Evolutionary conservation across 1,284 basidiomycete genomes (phyloP), one percentile per base, ranked within the genome.

Genomic region (Gomphus sp.): DNA sequence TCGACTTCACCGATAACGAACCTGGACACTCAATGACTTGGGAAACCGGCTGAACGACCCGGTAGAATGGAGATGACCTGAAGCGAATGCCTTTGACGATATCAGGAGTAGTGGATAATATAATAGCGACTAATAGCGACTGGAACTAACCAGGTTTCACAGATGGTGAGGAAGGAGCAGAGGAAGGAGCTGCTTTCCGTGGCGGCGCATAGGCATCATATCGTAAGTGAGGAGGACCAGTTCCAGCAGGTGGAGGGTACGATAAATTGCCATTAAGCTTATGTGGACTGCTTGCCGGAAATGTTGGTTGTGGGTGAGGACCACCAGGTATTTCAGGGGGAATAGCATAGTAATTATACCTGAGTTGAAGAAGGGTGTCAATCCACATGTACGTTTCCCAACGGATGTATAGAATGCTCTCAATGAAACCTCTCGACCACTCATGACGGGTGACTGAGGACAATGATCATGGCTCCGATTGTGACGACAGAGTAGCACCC

Each of bases 61-160:
- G 73, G 66, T 85, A 88, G 69, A 93, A 93, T 0, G 91, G 91
- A 0, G 88, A 91, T 16, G 81, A 76, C 65, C 85, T 89, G 73
- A 93, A 93, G 58, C 80, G 81, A 57, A 93, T 84, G 34, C 68
- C 87, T 88, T 65, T 52, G 16, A 22, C 3, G 34, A 28, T 50
- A 16, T 16, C 16, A 28, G 25, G 14, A 4, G 18, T 34, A 11
- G 25, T 9, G 22, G 41, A 37, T 22, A 10, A 41, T 18, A 33
- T n/a, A 41, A 39, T 37, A 50, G 49, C 11, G 36, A 41, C 4
- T 0, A 11, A 18, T 37, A 50, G 49, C 11, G 36, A 41, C 4
- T 0, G 6, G 18, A 14, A 55, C 54, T 9, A 12, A 55, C 54
- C 18, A 31, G 54, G 44, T 49, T 58, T 58, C 18, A 37, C 48